Evolutionary conservation across 192 early-diverging fungal genomes (phyloP).

Genomic region (Backusella macrospora): DNA sequence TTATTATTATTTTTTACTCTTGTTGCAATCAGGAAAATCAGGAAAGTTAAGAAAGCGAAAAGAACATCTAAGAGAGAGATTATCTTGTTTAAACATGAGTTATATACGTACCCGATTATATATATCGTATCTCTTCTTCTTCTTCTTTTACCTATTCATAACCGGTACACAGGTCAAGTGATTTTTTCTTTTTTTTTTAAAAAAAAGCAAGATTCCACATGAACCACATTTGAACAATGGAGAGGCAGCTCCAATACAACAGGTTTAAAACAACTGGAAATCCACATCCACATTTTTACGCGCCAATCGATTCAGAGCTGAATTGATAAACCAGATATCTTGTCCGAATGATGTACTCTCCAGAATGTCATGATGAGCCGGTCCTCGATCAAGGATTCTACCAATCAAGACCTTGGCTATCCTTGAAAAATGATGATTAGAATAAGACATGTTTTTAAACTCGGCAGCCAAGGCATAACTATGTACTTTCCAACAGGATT

Average conservation of each 20-base stretch:
- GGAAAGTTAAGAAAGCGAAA: too few relatives aligned
- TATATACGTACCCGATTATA: too few relatives aligned
- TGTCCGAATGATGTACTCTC: slow-evolving; percentile 15
- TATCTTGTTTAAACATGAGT: too few relatives aligned
- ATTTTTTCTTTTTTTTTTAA: background rate
- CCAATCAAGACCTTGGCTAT: background rate
- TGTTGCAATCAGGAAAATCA: too few relatives aligned
- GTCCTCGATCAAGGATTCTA: background rate
- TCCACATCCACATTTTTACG: background rate
- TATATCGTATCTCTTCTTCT: too few relatives aligned
- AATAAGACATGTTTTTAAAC: background rate
- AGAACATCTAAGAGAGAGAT: too few relatives aligned
- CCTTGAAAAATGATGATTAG: background rate
- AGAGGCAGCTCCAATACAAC: background rate
- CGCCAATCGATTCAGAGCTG: background rate
- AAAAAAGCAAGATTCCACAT: slow-evolving; percentile 2
- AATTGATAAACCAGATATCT: slow-evolving; percentile 1
- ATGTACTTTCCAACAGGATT: background rate
- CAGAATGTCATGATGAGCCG: background rate
- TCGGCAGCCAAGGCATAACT: background rate
- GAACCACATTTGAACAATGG: background rate
- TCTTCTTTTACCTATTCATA: too few relatives aligned
- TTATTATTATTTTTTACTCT: too few relatives aligned
- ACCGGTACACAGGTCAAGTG: too few relatives aligned
- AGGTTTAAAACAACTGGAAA: background rate